Evolutionary conservation across 108 stramenopile species (phyloP), one percentile per base, ranked within the genome.

Genomic region (Nitzschia palea): DNA sequence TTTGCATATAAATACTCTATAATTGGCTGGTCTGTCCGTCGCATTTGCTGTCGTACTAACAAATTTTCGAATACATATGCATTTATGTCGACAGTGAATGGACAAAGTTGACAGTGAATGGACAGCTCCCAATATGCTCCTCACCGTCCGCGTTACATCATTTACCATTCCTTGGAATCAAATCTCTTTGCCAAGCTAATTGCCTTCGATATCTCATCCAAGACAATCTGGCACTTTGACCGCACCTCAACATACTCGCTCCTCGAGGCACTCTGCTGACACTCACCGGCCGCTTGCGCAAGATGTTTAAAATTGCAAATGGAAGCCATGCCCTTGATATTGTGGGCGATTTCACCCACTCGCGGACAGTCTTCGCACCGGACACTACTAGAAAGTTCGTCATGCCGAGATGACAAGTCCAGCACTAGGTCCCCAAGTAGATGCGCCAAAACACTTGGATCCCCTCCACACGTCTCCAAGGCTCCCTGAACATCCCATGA

Each of bases 291-390:
- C 8, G 58, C 58, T 20, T 60, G 8, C 12, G 36, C 36, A 20
- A 60, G 58, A 27, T 10, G 26, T 9, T 60, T 23, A 40, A 60
- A 60, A 22, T 31, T 31, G 58, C 58, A 60, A n/a, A 60, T 60
- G 3, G 36, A 6, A 14, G 58, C 37, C 36, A 60, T 40, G 12
- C 58, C 58, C 20, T 60, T 60, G 33, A 60, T 37, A 20, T 60
- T 42, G 36, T 60, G 58, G 23, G 58, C 36, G n/a, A 60, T 42
- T 40, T 60, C 58, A n/a, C 35, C 58, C 3, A 23, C 58, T 6
- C 58, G 33, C 4, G 36, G 10, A 37, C 34, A 40, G 37, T 60
- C 58, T 31, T 60, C 40, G 14, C 58, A 36, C 9, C 23, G 34
- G 5, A 60, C 37, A 6, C 29, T 31, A 5, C 18, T 60, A 20